phyloP scores from a whole-genome alignment of 202 grass and related monocot species.

The Schoenoplectus triqueter region DNA sequence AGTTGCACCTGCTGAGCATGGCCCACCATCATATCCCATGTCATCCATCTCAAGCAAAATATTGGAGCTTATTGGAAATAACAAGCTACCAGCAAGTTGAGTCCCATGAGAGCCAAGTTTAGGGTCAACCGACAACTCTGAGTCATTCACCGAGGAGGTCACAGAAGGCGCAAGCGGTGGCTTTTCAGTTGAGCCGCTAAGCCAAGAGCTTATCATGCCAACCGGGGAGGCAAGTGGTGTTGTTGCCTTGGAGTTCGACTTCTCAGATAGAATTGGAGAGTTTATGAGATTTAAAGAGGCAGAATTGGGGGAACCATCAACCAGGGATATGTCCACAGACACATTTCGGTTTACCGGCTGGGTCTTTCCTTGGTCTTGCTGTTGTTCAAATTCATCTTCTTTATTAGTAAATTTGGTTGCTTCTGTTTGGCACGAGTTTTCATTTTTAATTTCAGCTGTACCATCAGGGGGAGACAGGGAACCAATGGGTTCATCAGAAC shows the following conservation, averaged over 20 bases:
- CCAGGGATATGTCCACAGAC: constrained; percentile 45
- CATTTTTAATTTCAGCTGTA: constrained; percentile 64
- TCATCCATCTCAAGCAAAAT: constrained; percentile 95
- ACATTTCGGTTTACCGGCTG: constrained; percentile 53
- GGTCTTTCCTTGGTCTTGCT: constrained; percentile 47
- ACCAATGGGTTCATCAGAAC: constrained; percentile 65
- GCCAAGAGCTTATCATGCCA: constrained; percentile 76
- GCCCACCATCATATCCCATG: constrained; percentile 92
- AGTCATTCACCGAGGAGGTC: constrained; percentile 76
- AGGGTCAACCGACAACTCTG: constrained; percentile 67
- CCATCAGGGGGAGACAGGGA: constrained; percentile 48
- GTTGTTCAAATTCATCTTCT: constrained; percentile 59
- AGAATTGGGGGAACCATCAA: constrained; percentile 65
- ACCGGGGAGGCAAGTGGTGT: constrained; percentile 85
- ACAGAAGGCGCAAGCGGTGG: constrained; percentile 54
- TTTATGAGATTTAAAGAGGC: constrained; percentile 64
- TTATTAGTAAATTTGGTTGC: constrained; percentile 47
- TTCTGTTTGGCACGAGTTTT: constrained; percentile 45
- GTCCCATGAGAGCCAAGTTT: constrained; percentile 63
- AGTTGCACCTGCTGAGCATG: constrained; percentile 94
- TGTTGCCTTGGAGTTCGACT: constrained; percentile 62
- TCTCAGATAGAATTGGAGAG: constrained; percentile 85
- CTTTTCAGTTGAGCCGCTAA: constrained; percentile 64
- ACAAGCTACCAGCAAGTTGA: constrained; percentile 51
- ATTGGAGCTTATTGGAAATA: constrained; percentile 79